These are phyloP conservation scores for Lactarius quietus DNA, from an alignment of 768 basidiomycete species.

Conservation along the genomic window DNA sequence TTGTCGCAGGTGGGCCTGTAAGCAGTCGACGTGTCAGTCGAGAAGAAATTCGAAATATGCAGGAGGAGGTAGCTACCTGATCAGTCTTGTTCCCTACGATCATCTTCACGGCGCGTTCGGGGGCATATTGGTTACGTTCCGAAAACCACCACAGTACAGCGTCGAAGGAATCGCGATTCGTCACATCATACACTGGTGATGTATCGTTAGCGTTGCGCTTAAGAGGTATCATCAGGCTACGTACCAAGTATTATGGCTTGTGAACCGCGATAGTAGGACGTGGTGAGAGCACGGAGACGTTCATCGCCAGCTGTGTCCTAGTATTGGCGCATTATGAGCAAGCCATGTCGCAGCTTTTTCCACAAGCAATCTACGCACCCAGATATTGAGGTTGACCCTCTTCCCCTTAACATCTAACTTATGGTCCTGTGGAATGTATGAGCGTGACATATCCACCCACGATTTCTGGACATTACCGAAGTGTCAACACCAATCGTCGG, in stretches of 20 bases:
- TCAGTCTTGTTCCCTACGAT: slow-evolving; percentile 93
- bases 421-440: slow-evolving; percentile 51
- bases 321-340: neutral
- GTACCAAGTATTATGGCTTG: slow-evolving; percentile 75
- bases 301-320: slow-evolving; percentile 97
- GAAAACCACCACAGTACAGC: slow-evolving; percentile 87
- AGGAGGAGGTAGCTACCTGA: slow-evolving; percentile 48
- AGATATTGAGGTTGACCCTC: slow-evolving; percentile 91
- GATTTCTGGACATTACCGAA: slow-evolving; percentile 49
- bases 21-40: neutral
- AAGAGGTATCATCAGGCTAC: slow-evolving; percentile 12
- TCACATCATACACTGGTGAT: slow-evolving; percentile 78
- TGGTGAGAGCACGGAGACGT: slow-evolving; percentile 90
- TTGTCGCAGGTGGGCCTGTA: slow-evolving; percentile 81
- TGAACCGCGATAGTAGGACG: slow-evolving; percentile 88
- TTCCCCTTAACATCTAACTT: slow-evolving; percentile 80
- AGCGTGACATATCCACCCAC: neutral
- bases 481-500: slow-evolving; percentile 88
- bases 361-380: slow-evolving; percentile 53
- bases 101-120: slow-evolving; percentile 81
- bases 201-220: neutral
- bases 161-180: slow-evolving; percentile 88
- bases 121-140: slow-evolving; percentile 90
- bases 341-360: neutral
- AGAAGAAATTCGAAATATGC: neutral